phyloP scores from a whole-genome alignment of 2,329 filamentous ascomycete genomes.

The Phialophora verrucosa region DNA sequence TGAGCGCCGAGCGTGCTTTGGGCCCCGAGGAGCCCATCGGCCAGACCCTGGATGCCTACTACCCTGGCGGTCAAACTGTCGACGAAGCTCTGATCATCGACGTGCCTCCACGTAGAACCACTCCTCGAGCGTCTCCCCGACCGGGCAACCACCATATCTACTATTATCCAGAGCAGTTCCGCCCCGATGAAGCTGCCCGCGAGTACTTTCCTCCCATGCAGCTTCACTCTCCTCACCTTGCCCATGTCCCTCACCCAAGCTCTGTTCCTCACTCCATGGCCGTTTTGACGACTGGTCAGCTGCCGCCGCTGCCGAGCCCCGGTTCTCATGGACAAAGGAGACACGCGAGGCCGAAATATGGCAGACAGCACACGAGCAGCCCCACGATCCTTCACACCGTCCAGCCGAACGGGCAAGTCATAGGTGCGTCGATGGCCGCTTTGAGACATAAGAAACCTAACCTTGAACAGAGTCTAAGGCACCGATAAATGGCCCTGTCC shows the following conservation, averaged over 20 bases:
- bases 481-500: conserved; percentile 46
- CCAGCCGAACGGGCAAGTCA: conserved; percentile 43
- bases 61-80: conserved; percentile 82
- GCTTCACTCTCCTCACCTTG: conserved; percentile 51
- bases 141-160: conserved; percentile 57
- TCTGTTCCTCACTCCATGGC: conserved; percentile 70
- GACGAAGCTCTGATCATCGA: conserved; percentile 93
- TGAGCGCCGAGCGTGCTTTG: conserved; percentile 68
- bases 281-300: conserved; percentile 77
- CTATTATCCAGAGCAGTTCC: conserved; percentile 64
- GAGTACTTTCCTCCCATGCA: conserved; percentile 85
- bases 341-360: conserved; percentile 65
- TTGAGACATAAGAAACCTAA: conserved; percentile 45
- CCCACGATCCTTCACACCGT: conserved; percentile 70
- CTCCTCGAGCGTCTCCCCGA: conserved; percentile 79
- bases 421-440: conserved; percentile 41
- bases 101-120: conserved; percentile 72
- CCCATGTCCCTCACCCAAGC: conserved; percentile 45
- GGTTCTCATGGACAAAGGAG: conserved; percentile 67
- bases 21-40: conserved; percentile 86
- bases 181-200: conserved; percentile 70
- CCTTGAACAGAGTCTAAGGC: conserved; percentile 49
- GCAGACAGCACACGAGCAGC: conserved; percentile 78
- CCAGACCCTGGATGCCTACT: conserved; percentile 79
- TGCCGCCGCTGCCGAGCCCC: conserved; percentile 81